Percentiles rank a stretch among this genome's conserved stretches.
Conservation (phyloP, 2,329 filamentous ascomycete genomes). For the Graphiopsis chlorocephala region DNA sequence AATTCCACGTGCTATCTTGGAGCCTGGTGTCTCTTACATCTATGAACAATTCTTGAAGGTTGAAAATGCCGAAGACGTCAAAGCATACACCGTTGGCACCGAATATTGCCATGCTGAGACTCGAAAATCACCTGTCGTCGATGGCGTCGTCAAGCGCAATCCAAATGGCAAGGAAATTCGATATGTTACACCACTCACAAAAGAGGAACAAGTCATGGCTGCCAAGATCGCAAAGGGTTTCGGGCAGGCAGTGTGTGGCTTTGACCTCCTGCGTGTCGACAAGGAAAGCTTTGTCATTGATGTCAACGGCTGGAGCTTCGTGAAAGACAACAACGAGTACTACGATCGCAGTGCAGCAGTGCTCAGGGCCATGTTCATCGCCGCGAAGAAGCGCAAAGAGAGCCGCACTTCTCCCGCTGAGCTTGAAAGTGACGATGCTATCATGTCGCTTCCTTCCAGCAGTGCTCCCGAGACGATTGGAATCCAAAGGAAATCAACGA, state of each 20-base stretch:
- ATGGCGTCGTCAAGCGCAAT: constrained; percentile 91
- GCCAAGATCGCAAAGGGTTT: constrained; percentile 87
- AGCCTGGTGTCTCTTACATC: constrained; percentile 80
- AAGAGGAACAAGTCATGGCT: constrained; percentile 81
- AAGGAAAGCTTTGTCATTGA: constrained; percentile 97
- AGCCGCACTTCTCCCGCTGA: constrained; percentile 35
- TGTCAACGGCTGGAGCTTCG: constrained; percentile 99
- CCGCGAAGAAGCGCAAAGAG: constrained; percentile 63
- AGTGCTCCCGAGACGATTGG: constrained; percentile 9
- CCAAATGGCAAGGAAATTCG: constrained; percentile 96
- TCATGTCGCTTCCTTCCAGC: constrained; percentile 11
- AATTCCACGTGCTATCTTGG: constrained; percentile 75
- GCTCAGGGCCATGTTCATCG: constrained; percentile 81
- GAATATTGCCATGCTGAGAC: constrained; percentile 96
- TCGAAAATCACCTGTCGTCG: constrained; percentile 93
- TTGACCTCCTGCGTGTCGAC: constrained; percentile 83
- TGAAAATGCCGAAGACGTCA: constrained; percentile 96
- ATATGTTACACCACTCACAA: constrained; percentile 81
- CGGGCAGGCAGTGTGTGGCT: constrained; percentile 92
- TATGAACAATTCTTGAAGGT: constrained; percentile 97
- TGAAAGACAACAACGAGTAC: constrained; percentile 98
- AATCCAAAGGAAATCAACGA: constrained; percentile 9
- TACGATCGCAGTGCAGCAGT: constrained; percentile 89
- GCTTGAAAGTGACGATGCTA: constrained; percentile 22
- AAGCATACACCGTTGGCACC: constrained; percentile 94